Evolutionary conservation across 148 eudicot genomes (phyloP).

Genomic region (Gaultheria prostrata): DNA sequence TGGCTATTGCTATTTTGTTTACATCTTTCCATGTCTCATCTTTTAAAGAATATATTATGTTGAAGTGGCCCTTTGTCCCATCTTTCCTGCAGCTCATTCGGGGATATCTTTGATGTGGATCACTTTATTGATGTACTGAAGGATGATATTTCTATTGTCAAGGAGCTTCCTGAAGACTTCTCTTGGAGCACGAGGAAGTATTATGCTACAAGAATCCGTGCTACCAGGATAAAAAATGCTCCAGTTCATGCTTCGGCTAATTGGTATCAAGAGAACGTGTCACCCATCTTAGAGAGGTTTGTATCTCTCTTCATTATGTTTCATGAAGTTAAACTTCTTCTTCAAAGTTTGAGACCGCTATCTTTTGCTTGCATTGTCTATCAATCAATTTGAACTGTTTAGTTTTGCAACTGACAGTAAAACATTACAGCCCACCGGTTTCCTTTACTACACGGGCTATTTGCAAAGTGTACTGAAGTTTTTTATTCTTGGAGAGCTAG

Average conservation of each 20-base stretch:
- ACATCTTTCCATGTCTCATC: background rate
- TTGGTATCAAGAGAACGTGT: slow-evolving; percentile 85
- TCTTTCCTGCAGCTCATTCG: slow-evolving; percentile 58
- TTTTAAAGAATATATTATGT: slow-evolving; percentile 16
- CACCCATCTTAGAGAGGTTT: slow-evolving; percentile 76
- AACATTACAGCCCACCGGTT: background rate
- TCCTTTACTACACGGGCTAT: background rate
- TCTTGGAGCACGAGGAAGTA: slow-evolving; percentile 97
- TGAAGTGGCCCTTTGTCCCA: slow-evolving; percentile 1
- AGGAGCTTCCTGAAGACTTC: slow-evolving; percentile 80
- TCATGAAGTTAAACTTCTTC: background rate
- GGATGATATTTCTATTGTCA: slow-evolving; percentile 78
- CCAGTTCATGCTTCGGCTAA: slow-evolving; percentile 97
- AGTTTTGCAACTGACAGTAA: background rate
- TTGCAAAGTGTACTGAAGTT: background rate
- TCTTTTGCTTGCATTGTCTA: background rate
- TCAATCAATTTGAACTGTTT: background rate
- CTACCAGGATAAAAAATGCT: slow-evolving; percentile 83
- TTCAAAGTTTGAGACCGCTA: background rate
- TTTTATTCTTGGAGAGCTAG: background rate
- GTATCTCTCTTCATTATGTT: slow-evolving; percentile 16
- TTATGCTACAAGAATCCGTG: slow-evolving; percentile 80
- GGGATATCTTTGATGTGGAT: slow-evolving; percentile 91
- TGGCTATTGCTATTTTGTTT: background rate
- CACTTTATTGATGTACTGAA: slow-evolving; percentile 84